Conservation (phyloP, 2,329 filamentous ascomycete species). For the Coleophoma crateriformis region DNA sequence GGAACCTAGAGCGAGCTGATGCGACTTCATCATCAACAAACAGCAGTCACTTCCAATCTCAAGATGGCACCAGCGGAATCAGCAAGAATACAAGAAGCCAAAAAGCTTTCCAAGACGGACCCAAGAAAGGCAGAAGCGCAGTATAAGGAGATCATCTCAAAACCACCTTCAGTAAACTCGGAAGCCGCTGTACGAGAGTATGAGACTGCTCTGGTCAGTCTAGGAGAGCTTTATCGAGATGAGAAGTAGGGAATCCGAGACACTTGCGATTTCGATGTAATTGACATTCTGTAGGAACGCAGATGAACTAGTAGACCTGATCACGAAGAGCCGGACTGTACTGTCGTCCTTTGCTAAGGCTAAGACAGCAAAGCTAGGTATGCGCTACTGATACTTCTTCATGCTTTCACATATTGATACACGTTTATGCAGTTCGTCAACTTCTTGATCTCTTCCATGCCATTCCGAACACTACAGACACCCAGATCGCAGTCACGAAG, state of each 20-base stretch:
- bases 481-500: slow-evolving; percentile 91
- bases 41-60: slow-evolving; percentile 10
- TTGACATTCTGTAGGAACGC: slow-evolving; percentile 53
- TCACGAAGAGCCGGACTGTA: slow-evolving; percentile 84
- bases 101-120: slow-evolving; percentile 75
- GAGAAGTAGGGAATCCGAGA: slow-evolving; percentile 54
- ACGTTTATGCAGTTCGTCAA: slow-evolving; percentile 68
- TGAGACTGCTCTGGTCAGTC: slow-evolving; percentile 77
- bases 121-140: slow-evolving; percentile 78
- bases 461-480: slow-evolving; percentile 91
- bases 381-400: slow-evolving; percentile 22
- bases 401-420: neutral
- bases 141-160: slow-evolving; percentile 85
- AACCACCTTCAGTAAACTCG: slow-evolving; percentile 73
- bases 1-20: slow-evolving; percentile 4
- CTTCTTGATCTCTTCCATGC: slow-evolving; percentile 91
- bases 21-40: slow-evolving; percentile 10
- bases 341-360: slow-evolving; percentile 97
- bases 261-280: slow-evolving; percentile 3
- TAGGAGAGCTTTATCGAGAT: slow-evolving; percentile 91
- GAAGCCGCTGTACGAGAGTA: slow-evolving; percentile 89
- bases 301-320: slow-evolving; percentile 80
- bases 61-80: slow-evolving; percentile 55
- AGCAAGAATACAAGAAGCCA: slow-evolving; percentile 77
- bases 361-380: slow-evolving; percentile 97